Evolutionary conservation across 148 eudicot genomes (phyloP), one percentile per base, ranked within the genome.

Genomic region (Limonium bicolor): DNA sequence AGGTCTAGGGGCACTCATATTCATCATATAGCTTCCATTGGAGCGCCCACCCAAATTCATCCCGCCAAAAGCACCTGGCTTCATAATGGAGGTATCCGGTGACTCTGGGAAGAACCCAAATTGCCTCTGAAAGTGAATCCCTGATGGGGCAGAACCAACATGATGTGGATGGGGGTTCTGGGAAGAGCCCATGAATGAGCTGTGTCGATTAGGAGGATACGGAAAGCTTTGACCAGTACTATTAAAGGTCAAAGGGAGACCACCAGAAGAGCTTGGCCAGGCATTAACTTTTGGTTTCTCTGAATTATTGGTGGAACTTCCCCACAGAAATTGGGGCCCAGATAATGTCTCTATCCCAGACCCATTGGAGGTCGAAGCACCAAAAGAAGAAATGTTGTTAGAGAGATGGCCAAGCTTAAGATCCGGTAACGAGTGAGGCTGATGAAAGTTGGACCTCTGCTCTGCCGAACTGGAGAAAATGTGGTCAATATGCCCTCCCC

Each of bases 261-360:
- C 76, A 25, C 60, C 60, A 0, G 77, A 51, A 33, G 56, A 62
- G 29, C 55, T 47, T 20, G 43, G 56, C 80, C 67, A 70, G 29
- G 63, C 41, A 56, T 67, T 32, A 14, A 67, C 35, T 50, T 64
- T 74, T 38, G 66, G 50, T 16, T 54, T 62, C 26, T 82, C 79
- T 11, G 73, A 46, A 46, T 58, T 44, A 12, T 66, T 47, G 1
- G 39, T 55, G 27, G 87, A 71, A 56, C 84, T 73, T 56, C 87
- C 84, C 94, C 94, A 83, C 17, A 83, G 86, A 58, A 83, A 83
- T 35, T 83, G 87, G 38, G 94, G 73, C 32, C 87, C 87, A 34
- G 94, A 79, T 31, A 83, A 42, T 47, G 81, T 83, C 49, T 71
- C 94, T 42, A 83, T 41, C 40, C 69, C 71, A 39, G 84, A 70